Percentiles rank a stretch among this genome's conserved stretches.
Evolutionary conservation across 169 alveolate species (phyloP).

Genomic region (Eimeria acervulina): DNA sequence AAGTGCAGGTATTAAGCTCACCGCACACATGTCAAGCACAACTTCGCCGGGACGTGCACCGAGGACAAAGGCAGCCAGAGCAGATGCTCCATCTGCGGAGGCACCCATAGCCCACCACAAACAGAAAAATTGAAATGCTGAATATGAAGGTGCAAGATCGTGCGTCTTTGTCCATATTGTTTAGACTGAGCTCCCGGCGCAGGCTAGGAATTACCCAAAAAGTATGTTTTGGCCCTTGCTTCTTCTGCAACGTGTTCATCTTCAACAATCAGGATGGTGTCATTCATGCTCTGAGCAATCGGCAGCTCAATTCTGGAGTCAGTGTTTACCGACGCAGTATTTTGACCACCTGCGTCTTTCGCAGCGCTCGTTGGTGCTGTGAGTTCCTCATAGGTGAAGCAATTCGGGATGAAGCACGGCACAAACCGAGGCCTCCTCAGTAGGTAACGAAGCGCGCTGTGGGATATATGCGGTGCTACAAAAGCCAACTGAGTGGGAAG

Average conservation of each 20-base stretch:
- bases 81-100: slow-evolving; percentile 78
- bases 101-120: background rate
- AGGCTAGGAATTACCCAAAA: slow-evolving; percentile 17
- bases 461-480: slow-evolving; percentile 36
- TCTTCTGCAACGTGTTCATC: slow-evolving; percentile 60
- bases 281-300: background rate
- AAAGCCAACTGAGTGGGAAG: slow-evolving; percentile 47
- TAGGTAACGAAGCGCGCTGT: slow-evolving; percentile 66
- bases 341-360: background rate
- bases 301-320: background rate
- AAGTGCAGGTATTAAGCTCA: background rate
- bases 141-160: background rate
- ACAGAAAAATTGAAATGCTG: background rate
- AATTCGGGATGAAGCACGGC: slow-evolving; percentile 65
- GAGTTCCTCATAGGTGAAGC: slow-evolving; percentile 1
- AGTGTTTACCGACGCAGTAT: background rate
- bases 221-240: slow-evolving; percentile 62
- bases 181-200: background rate
- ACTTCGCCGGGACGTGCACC: slow-evolving; percentile 76
- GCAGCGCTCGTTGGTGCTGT: background rate
- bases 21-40: slow-evolving; percentile 82
- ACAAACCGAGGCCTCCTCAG: slow-evolving; percentile 48
- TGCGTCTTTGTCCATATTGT: background rate
- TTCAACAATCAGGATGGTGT: slow-evolving; percentile 18
- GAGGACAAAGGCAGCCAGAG: slow-evolving; percentile 73